A percentile compares a stretch with the other conserved stretches of the same genome.
Evolutionary conservation across 768 basidiomycete species (phyloP).

Genomic region (Clavulina sp.): DNA sequence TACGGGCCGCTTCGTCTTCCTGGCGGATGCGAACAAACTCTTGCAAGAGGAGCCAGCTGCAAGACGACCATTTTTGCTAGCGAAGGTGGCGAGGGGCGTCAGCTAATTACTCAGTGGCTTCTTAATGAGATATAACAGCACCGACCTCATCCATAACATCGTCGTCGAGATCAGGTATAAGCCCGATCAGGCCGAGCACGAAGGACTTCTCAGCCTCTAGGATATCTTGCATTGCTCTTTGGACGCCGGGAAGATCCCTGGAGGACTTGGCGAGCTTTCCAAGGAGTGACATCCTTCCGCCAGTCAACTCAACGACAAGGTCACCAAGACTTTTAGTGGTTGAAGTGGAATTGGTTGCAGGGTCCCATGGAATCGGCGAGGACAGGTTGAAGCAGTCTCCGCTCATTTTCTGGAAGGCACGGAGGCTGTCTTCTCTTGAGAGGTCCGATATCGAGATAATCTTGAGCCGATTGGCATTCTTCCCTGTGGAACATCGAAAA

Average conservation of each 20-base stretch:
- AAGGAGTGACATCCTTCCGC: conserved; percentile 67
- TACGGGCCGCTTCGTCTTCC: conserved; percentile 23
- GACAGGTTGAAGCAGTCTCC: conserved; percentile 30
- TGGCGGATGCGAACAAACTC: conserved; percentile 50
- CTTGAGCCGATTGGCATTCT: conserved; percentile 58
- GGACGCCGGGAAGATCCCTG: conserved; percentile 47
- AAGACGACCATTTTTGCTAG: conserved; percentile 67
- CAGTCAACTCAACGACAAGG: conserved; percentile 44
- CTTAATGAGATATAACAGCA: conserved; percentile 4
- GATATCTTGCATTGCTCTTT: conserved; percentile 25
- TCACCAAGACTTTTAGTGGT: conserved; percentile 39
- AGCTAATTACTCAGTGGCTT: background rate
- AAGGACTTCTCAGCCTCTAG: conserved; percentile 61
- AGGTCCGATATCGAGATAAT: background rate
- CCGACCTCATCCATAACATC: conserved; percentile 78
- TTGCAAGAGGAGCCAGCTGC: conserved; percentile 60
- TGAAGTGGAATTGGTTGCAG: conserved; percentile 16
- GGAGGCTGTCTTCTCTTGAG: background rate
- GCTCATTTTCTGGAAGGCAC: background rate
- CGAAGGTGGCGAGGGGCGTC: background rate
- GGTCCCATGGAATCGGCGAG: conserved; percentile 12
- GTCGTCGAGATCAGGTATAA: conserved; percentile 70
- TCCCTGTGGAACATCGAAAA: conserved; percentile 26
- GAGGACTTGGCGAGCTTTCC: conserved; percentile 42
- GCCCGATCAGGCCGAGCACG: conserved; percentile 60